phyloP scores from a whole-genome alignment of 1,139 yeast genomes.

The Hemisphaericaspora lyxosophila region DNA sequence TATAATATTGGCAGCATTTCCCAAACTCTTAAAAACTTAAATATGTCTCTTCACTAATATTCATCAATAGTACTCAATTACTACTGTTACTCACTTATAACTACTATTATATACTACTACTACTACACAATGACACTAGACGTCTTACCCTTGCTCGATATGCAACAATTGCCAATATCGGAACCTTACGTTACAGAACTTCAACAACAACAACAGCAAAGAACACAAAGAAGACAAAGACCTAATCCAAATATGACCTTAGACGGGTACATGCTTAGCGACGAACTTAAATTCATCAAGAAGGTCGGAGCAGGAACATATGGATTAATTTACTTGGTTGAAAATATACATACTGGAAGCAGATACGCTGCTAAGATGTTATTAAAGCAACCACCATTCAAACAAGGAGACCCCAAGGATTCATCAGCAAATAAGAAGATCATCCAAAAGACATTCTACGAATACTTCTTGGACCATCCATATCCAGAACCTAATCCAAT shows the following conservation, averaged over 20 bases:
- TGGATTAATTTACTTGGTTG: constrained; percentile 77
- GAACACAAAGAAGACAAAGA: constrained; percentile 4
- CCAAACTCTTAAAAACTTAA: neutral
- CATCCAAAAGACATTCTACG: constrained; percentile 30
- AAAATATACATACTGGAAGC: constrained; percentile 49
- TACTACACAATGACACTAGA: constrained; percentile 18
- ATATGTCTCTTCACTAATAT: too few species aligned
- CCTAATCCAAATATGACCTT: constrained; percentile 18
- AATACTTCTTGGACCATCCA: constrained; percentile 27
- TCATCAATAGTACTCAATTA: neutral
- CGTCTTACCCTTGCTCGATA: constrained; percentile 17
- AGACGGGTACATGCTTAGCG: constrained; percentile 24
- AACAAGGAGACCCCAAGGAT: constrained; percentile 22
- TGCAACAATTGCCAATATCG: constrained; percentile 3
- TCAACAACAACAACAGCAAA: constrained; percentile 6
- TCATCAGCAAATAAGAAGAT: constrained; percentile 31
- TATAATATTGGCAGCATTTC: neutral
- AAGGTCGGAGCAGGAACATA: constrained; percentile 89
- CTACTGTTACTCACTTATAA: constrained; percentile 1
- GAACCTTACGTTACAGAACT: constrained; percentile 10
- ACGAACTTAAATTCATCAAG: constrained; percentile 34
- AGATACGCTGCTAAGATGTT: constrained; percentile 74
- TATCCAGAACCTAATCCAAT: constrained; percentile 25
- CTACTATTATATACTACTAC: neutral
- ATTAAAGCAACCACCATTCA: constrained; percentile 42